phyloP scores from a whole-genome alignment of 257 asterid genomes.

The Knoxia roxburghii region DNA sequence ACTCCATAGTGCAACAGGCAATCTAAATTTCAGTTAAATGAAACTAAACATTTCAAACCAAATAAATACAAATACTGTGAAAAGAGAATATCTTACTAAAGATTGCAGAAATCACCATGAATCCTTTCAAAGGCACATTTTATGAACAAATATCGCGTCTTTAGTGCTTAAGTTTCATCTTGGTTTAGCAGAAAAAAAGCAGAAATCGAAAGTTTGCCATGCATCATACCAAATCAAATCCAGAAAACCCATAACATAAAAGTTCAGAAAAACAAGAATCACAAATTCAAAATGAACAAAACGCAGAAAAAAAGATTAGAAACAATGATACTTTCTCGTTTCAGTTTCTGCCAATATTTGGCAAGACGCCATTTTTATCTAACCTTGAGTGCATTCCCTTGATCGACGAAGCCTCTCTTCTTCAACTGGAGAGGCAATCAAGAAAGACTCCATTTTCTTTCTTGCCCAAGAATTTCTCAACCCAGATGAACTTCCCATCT shows the following conservation, averaged over 20 bases:
- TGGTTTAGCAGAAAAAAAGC: not conserved
- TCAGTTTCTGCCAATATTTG: not conserved
- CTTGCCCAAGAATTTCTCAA: slow-evolving; percentile 13
- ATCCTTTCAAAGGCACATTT: not conserved
- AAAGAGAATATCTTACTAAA: not conserved
- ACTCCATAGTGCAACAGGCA: no score
- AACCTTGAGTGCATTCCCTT: slow-evolving; percentile 37
- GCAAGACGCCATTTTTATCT: not conserved
- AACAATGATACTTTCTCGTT: no score
- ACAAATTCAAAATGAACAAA: not conserved
- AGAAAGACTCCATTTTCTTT: slow-evolving; percentile 16
- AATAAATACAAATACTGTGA: not conserved
- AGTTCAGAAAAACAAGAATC: not conserved
- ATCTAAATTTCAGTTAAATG: not conserved
- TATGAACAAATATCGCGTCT: not conserved
- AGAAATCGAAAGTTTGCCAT: not conserved
- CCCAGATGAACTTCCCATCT: slow-evolving; percentile 22
- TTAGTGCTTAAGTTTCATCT: not conserved
- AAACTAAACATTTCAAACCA: not conserved
- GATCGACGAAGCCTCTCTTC: slow-evolving; percentile 34
- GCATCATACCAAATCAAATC: not conserved
- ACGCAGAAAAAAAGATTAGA: not conserved
- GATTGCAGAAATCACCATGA: not conserved
- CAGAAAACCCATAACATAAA: not conserved
- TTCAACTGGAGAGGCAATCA: slow-evolving; percentile 35